Evolutionary conservation across 2,329 filamentous ascomycete species (phyloP).

Genomic region (Sporothrix pseudoabietina): DNA sequence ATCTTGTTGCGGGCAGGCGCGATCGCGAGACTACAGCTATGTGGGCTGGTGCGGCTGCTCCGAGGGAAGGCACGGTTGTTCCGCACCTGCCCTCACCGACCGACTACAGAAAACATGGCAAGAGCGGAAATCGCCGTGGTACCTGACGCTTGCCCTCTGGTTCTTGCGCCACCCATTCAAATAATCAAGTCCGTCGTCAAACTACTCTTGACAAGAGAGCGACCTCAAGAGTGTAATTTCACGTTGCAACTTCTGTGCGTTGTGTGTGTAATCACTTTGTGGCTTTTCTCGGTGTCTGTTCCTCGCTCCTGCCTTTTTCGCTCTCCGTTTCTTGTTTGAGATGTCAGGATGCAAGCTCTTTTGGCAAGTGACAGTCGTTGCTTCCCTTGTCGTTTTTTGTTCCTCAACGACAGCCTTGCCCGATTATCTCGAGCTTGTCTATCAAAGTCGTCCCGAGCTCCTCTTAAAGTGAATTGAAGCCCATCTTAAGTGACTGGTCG

Average conservation of each 20-base stretch:
- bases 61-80: conserved; percentile 5
- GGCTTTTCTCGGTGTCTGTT: not conserved
- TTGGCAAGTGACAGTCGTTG: conserved; percentile 14
- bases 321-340: not conserved
- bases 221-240: not conserved
- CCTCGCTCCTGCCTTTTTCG: not conserved
- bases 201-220: not conserved
- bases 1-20: not conserved
- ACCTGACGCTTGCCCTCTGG: not conserved
- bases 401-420: not conserved
- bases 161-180: not conserved
- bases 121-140: not conserved
- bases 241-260: not conserved
- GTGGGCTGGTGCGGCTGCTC: conserved; percentile 15
- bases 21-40: conserved; percentile 1
- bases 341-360: conserved; percentile 4
- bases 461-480: not conserved
- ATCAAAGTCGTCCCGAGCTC: not conserved
- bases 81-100: not conserved
- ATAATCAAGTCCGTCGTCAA: not conserved
- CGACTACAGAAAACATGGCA: not conserved
- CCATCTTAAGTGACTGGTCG: not conserved
- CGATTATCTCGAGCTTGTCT: not conserved
- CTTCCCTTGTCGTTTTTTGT: not conserved
- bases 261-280: not conserved